Base-by-base conservation (phyloP, 306 rosid genomes). In the Castanospermum australe region DNA sequence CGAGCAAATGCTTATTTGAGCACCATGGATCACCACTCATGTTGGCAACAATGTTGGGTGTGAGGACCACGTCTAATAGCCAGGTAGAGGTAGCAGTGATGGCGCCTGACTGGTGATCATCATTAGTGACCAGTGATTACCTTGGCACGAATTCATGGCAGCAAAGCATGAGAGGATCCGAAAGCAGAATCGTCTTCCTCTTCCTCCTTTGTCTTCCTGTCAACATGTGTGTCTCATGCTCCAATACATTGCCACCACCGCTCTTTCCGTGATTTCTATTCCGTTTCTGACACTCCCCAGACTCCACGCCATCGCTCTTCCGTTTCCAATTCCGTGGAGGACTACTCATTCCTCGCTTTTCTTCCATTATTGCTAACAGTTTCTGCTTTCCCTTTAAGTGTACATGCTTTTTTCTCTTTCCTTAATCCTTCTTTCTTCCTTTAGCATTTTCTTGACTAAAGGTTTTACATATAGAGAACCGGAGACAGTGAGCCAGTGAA, bases 71-170 rank as follows among this genome's bases (percentile, higher is more conserved):
- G 0, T 73, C 5, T 13, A 9, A 54, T 60, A 67, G n/a, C 8
- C 50, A 63, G 63, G 18, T 66, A 52, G 56, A 66, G 64, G 59
- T 8, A 45, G 71, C 33, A 25, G 69, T 79, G 82, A 68, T 78
- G 82, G 51, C 44, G 57, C 39, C 68, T 79, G 63, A 69, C 45
- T 79, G 55, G 60, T 55, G 67, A 67, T 77, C 33, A 52, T 52
- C 33, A 52, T 52, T 36, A 21, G 21, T 30, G 12, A 9, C 17
- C 2, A 69, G 61, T 30, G 33, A 20, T 51, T 71, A 48, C 25
- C 18, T 11, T 12, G 33, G 77, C 57, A 36, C 21, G 48, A 35
- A 71, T 13, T 52, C 14, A 36, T 36, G 54, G 54, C 21, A 15
- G 54, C 1, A n/a, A 4, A 48, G 54, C 21, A 15, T 48, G 54